phyloP scores from a whole-genome alignment of 2,329 filamentous ascomycete genomes.

The Daldinia sp. region DNA sequence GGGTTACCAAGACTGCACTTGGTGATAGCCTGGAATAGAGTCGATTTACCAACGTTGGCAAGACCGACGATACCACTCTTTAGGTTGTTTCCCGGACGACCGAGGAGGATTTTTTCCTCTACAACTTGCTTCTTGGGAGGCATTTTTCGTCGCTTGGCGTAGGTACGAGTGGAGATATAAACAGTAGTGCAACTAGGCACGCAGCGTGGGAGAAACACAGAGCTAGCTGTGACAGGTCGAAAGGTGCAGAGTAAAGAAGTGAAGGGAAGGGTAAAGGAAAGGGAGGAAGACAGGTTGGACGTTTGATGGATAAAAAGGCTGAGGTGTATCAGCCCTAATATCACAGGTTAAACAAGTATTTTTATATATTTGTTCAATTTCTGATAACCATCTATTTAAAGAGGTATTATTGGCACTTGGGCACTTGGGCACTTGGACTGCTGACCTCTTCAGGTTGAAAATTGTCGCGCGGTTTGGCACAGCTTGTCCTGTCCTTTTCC shows the following conservation, averaged over 20 bases:
- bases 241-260: constrained; percentile 61
- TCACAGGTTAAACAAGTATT: constrained; percentile 26
- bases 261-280: constrained; percentile 54
- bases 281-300: constrained; percentile 56
- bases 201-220: constrained; percentile 63
- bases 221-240: constrained; percentile 69
- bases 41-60: constrained; percentile 99
- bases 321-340: constrained; percentile 50
- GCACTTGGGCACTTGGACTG: too few species aligned
- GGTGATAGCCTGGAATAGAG: constrained; percentile 98
- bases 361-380: constrained; percentile 23
- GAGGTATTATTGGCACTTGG: constrained; percentile 23
- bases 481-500: constrained; percentile 34
- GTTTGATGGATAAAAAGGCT: constrained; percentile 51
- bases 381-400: constrained; percentile 22
- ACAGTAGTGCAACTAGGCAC: constrained; percentile 59
- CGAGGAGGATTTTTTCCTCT: constrained; percentile 96
- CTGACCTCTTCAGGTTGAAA: constrained; percentile 31
- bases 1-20: constrained; percentile 98
- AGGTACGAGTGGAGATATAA: constrained; percentile 60
- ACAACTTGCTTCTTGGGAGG: constrained; percentile 91
- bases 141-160: constrained; percentile 79
- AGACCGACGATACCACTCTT: constrained; percentile 99
- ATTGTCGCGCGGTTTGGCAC: constrained; percentile 29
- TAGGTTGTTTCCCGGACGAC: constrained; percentile 94